Evolutionary conservation across 768 basidiomycete species (phyloP).

Genomic region (Tulasnella sp.): DNA sequence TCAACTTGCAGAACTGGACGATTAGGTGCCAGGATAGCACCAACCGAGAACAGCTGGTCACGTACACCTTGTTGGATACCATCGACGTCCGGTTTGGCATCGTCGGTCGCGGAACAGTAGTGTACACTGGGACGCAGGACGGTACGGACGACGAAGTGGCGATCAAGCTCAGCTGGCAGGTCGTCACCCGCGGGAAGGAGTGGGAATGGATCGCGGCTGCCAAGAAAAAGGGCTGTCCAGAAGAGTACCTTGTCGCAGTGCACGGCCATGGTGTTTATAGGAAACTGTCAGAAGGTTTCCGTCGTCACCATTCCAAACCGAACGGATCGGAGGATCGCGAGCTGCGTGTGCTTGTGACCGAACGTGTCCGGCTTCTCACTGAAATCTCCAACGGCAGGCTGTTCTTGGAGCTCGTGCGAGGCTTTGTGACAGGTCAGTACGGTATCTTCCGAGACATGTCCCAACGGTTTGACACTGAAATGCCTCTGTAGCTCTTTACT

Average conservation of each 20-base stretch:
- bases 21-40: neutral
- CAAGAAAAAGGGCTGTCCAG: neutral
- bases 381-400: neutral
- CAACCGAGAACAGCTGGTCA: too few species aligned
- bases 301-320: too few species aligned
- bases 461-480: neutral
- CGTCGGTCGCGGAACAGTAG: neutral
- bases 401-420: neutral
- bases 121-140: too few species aligned
- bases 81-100: too few species aligned
- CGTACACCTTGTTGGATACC: neutral
- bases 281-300: neutral
- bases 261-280: neutral
- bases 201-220: neutral
- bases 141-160: neutral
- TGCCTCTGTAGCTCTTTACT: neutral
- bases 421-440: neutral
- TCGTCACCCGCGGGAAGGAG: neutral
- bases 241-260: neutral
- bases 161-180: conserved; percentile 1
- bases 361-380: neutral
- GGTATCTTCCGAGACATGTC: neutral
- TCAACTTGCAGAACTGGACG: neutral
- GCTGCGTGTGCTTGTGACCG: neutral
- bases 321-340: neutral